A percentile compares a stretch with the other conserved stretches of the same genome.
phyloP scores from a whole-genome alignment of 306 rosid genomes.

The Castanopsis chinensis region DNA sequence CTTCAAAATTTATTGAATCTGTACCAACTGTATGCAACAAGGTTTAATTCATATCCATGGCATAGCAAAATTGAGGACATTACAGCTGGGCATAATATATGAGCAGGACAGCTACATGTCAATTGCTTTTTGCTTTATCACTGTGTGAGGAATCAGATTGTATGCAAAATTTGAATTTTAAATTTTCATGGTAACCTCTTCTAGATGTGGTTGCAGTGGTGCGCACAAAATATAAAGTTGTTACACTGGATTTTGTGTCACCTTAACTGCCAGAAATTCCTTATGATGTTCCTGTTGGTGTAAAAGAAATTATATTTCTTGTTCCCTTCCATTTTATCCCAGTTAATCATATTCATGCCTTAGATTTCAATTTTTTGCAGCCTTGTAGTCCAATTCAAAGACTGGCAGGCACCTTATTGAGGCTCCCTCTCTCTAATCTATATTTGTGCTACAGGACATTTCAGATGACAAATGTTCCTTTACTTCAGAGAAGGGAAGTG shows the following conservation, averaged over 20 bases:
- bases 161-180: neutral
- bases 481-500: constrained; percentile 23
- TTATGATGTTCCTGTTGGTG: neutral
- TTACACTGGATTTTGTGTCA: neutral
- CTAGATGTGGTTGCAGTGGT: neutral
- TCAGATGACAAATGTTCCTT: constrained; percentile 7
- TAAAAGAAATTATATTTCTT: neutral
- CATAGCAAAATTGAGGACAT: neutral
- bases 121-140: neutral
- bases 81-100: neutral
- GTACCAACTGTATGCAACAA: neutral
- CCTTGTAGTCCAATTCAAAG: neutral
- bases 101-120: too few relatives aligned
- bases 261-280: constrained; percentile 1
- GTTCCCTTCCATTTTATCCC: neutral
- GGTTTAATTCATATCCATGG: neutral
- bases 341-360: neutral
- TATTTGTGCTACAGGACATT: constrained; percentile 28
- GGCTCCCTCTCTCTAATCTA: neutral
- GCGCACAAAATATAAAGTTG: neutral
- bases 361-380: neutral
- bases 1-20: neutral
- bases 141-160: neutral
- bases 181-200: neutral
- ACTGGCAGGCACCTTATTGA: neutral